A percentile compares a stretch with the other conserved stretches of the same genome.
phyloP scores from a whole-genome alignment of 1,284 basidiomycete species.

The Fomitopsis pinicola region DNA sequence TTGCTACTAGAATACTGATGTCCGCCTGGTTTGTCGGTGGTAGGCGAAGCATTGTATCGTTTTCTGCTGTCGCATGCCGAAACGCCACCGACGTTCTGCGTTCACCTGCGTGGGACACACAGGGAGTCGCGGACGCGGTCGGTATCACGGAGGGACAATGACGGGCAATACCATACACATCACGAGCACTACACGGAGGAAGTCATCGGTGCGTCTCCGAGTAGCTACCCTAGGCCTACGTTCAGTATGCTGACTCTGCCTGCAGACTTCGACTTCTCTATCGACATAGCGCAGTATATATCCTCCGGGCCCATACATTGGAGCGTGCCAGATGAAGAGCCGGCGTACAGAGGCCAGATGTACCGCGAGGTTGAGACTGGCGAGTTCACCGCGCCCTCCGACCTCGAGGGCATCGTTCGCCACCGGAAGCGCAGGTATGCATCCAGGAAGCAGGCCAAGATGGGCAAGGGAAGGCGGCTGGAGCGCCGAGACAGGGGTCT shows the following conservation, averaged over 20 bases:
- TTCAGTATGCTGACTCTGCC: neutral
- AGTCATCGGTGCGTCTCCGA: conserved; percentile 29
- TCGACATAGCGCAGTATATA: conserved; percentile 40
- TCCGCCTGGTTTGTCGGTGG: conserved; percentile 7
- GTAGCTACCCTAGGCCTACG: neutral
- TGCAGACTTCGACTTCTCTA: conserved; percentile 59
- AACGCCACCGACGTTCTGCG: conserved; percentile 41
- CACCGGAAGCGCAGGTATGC: conserved; percentile 14
- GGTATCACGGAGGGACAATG: conserved; percentile 36
- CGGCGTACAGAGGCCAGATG: conserved; percentile 32
- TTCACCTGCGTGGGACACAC: conserved; percentile 58
- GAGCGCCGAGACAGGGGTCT: conserved; percentile 19
- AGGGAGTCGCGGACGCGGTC: conserved; percentile 47
- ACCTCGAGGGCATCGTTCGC: conserved; percentile 7
- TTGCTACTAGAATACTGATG: neutral
- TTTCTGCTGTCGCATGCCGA: conserved; percentile 60
- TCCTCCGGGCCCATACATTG: conserved; percentile 27
- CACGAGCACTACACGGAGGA: conserved; percentile 53
- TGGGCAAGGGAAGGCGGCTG: conserved; percentile 17
- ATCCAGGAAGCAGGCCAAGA: conserved; percentile 21
- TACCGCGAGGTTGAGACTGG: conserved; percentile 18
- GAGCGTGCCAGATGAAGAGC: conserved; percentile 30
- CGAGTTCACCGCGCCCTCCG: conserved; percentile 10
- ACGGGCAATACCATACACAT: conserved; percentile 35
- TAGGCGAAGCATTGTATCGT: conserved; percentile 70